These are phyloP conservation scores for Lycium barbarum DNA, from an alignment of 257 asterid species.

Conservation along the genomic window DNA sequence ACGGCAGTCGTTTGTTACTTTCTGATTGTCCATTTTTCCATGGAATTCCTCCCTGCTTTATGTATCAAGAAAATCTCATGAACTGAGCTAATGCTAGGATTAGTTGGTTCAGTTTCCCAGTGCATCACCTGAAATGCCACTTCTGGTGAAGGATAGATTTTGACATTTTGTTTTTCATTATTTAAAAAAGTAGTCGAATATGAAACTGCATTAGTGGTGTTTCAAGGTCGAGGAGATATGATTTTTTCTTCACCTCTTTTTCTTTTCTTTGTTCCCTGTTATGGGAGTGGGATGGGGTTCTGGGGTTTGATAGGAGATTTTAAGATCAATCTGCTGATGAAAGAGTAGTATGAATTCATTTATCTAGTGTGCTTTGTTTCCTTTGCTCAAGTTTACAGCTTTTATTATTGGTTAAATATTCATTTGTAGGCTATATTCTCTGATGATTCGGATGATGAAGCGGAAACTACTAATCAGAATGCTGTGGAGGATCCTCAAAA, in stretches of 20 bases:
- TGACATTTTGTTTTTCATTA: background rate
- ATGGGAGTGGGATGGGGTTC: background rate
- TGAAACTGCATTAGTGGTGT: background rate
- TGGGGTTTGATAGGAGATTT: background rate
- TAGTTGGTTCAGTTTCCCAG: constrained; percentile 1
- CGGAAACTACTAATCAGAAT: constrained; percentile 45
- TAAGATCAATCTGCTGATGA: background rate
- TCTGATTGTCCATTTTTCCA: background rate
- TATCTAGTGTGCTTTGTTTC: background rate
- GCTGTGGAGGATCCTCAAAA: constrained; percentile 61
- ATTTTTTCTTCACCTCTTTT: background rate
- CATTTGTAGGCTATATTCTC: constrained; percentile 84
- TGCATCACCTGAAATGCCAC: constrained; percentile 3
- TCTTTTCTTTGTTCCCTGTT: background rate
- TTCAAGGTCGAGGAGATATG: constrained; percentile 5
- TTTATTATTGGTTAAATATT: constrained; percentile 14
- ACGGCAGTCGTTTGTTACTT: background rate
- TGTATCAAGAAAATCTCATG: constrained; percentile 3
- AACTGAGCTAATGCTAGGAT: background rate
- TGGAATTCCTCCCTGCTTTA: constrained; percentile 2
- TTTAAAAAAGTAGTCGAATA: background rate
- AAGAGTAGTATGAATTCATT: background rate
- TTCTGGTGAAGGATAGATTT: background rate
- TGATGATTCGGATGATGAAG: constrained; percentile 87
- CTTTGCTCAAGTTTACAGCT: constrained; percentile 5